Evolutionary conservation across 2,329 filamentous ascomycete genomes (phyloP).

Genomic region (Cephalotrichum gorgonifer): DNA sequence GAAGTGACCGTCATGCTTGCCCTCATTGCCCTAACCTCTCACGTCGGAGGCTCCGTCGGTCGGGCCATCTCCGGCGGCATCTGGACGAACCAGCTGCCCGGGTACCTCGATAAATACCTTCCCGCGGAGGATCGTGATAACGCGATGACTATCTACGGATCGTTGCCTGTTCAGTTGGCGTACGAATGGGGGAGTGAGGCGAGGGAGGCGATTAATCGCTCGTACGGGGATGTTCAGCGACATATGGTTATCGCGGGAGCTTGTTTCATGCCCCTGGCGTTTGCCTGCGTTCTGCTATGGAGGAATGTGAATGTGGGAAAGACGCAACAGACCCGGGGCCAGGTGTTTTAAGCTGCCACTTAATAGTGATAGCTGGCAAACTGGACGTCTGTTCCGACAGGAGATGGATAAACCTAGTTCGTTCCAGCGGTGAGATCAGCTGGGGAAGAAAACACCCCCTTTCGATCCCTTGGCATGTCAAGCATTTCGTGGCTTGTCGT

Average conservation of each 20-base stretch:
- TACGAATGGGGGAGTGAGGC: constrained; percentile 36
- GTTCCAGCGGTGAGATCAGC: no score
- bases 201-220: constrained; percentile 44
- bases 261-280: constrained; percentile 20
- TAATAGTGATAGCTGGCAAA: no score
- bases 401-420: no score
- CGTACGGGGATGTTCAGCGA: constrained; percentile 35
- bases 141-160: constrained; percentile 30
- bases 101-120: constrained; percentile 27
- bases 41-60: constrained; percentile 47
- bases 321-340: constrained; percentile 30
- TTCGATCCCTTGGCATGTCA: no score
- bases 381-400: no score
- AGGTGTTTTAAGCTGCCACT: neutral
- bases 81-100: constrained; percentile 45
- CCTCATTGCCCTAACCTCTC: constrained; percentile 46
- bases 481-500: no score
- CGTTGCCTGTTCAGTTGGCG: constrained; percentile 37
- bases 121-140: constrained; percentile 28
- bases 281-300: constrained; percentile 18
- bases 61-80: constrained; percentile 49
- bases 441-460: no score
- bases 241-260: constrained; percentile 29
- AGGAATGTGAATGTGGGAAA: constrained; percentile 34
- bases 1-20: constrained; percentile 48